Evolutionary conservation across 2,329 filamentous ascomycete species (phyloP), one percentile per base, ranked within the genome.

Genomic region (Tothia fuscella): DNA sequence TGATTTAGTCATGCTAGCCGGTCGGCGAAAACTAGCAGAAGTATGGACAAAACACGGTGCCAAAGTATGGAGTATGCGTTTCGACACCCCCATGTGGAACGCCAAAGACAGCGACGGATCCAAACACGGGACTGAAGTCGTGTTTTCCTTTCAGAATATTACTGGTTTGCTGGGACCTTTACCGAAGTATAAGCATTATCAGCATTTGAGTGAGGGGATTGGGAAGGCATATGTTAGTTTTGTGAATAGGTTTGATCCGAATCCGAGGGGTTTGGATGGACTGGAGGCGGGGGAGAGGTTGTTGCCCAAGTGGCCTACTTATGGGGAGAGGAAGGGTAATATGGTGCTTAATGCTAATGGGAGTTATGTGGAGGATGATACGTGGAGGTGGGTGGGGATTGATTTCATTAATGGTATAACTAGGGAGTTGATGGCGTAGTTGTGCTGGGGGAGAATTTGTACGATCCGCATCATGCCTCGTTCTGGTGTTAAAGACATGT

Each of bases 201-300:
- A n/a, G 6, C 16, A 21, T 1, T 20, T 40, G 19, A 16, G 25
- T 21, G 37, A 40, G 37, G 20, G 12, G 9, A 40, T 31, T 31
- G 25, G 37, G 13, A 40, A 20, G 26, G 25, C 25, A 14, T 31
- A 31, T 16, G 20, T 40, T 7, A 40, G 31, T 31, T 40, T 40
- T 20, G 20, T 40, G 3, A 16, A 31, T 14, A 17, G 6, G 37
- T 22, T 22, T 4, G 25, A 39, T 40, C 4, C 25, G 28, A 40
- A 40, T 21, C 20, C 16, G 14, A 12, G 13, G 16, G 24, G 7
- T 4, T 20, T 20, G 17, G 10, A 36, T 13, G 17, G 6, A 3
- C n/a, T n/a, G n/a, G n/a, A n/a, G n/a, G 24, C 14, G 5, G 12
- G 20, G 13, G 33, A n/a, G 10, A 13, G 14, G 9, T 20, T 19